Evolutionary conservation across 78 protist species (phyloP).

Genomic region (Speleostelium caveatum): DNA sequence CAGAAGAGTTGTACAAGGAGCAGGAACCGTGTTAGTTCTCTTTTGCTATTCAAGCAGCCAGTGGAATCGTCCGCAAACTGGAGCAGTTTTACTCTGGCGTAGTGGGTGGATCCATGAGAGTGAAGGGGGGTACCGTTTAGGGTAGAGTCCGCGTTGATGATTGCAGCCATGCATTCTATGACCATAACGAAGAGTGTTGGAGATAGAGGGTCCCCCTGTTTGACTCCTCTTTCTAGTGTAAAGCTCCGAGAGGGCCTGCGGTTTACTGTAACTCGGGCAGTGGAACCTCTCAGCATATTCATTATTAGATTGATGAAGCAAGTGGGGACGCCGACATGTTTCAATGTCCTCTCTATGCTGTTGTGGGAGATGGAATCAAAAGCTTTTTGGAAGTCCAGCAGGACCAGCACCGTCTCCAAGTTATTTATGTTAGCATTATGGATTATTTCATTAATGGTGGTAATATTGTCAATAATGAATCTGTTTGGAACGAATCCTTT

Average conservation of each 20-base stretch:
- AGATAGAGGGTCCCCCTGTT: slow-evolving; percentile 31
- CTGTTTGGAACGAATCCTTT: not conserved
- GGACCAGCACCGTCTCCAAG: not conserved
- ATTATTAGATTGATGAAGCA: not conserved
- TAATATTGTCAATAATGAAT: not conserved
- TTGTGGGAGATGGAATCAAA: not conserved
- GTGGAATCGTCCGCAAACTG: not conserved
- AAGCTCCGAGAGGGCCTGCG: too few relatives aligned
- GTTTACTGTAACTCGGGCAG: not conserved
- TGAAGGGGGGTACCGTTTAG: not conserved
- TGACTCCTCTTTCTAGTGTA: slow-evolving; percentile 1
- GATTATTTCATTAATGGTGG: not conserved
- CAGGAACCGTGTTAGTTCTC: too few relatives aligned
- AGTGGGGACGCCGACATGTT: not conserved
- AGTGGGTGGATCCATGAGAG: too few relatives aligned
- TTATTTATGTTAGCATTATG: too few relatives aligned
- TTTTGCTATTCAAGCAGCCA: not conserved
- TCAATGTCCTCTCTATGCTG: not conserved
- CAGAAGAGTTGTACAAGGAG: not conserved
- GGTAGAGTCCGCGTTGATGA: not conserved
- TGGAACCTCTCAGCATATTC: not conserved
- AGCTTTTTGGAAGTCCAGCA: not conserved
- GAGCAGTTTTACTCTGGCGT: too few relatives aligned
- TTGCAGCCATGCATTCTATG: not conserved
- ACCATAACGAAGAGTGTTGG: slow-evolving; percentile 21